A percentile compares a stretch with the other conserved stretches of the same genome.
Conservation (phyloP, 768 basidiomycete genomes). For the Crepidotus variabilis region DNA sequence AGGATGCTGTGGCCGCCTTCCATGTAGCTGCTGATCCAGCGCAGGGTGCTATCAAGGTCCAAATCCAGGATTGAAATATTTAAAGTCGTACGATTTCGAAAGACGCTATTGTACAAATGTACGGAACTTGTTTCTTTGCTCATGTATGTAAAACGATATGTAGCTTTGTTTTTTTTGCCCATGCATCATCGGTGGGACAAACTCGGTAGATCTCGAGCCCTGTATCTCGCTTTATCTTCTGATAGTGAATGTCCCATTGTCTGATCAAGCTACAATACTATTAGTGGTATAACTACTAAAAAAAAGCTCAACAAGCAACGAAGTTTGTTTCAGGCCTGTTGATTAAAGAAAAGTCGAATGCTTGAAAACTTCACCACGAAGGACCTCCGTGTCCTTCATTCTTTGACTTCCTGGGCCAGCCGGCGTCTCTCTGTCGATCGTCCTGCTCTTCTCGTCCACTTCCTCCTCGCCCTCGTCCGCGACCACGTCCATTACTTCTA, state of each 20-base stretch:
- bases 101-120: not conserved
- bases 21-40: conserved; percentile 66
- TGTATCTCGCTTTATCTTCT: not conserved
- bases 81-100: conserved; percentile 1
- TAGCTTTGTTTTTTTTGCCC: not conserved
- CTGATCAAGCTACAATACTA: not conserved
- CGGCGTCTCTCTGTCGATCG: conserved; percentile 46
- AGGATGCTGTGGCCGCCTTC: conserved; percentile 76
- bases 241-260: not conserved
- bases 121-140: not conserved
- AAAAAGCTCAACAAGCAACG: conserved; percentile 1
- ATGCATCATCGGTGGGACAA: not conserved
- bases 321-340: not conserved
- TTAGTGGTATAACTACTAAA: not conserved
- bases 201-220: too few relatives aligned
- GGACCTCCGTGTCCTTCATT: conserved; percentile 22
- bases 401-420: conserved; percentile 51
- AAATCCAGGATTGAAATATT: conserved; percentile 47
- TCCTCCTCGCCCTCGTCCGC: conserved; percentile 29
- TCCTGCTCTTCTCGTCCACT: conserved; percentile 19
- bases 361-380: conserved; percentile 17
- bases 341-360: not conserved
- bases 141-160: not conserved
- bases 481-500: conserved; percentile 22
- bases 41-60: conserved; percentile 69